Conservation (phyloP, 2,329 filamentous ascomycete genomes). For the Penicillium freii region DNA sequence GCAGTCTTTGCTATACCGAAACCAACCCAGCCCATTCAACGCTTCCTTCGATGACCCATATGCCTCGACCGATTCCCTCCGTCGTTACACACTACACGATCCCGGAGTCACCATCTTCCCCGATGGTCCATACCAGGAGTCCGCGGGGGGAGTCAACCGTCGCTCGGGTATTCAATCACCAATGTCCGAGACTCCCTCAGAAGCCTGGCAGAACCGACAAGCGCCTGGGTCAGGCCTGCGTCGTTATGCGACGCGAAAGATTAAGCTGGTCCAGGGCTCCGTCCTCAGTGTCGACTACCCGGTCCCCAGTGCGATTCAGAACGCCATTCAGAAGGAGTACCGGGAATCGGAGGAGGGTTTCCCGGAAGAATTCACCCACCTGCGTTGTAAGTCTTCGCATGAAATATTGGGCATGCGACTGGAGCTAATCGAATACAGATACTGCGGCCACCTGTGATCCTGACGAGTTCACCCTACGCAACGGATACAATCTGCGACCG, state of each 20-base stretch:
- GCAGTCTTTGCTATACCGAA: slow-evolving; percentile 29
- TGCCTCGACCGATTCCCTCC: slow-evolving; percentile 31
- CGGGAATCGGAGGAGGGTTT: slow-evolving; percentile 81
- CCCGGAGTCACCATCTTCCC: slow-evolving; percentile 59
- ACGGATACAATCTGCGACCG: slow-evolving; percentile 95
- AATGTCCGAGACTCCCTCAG: slow-evolving; percentile 63
- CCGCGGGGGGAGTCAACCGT: slow-evolving; percentile 52
- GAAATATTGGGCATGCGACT: neutral
- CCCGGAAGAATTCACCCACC: slow-evolving; percentile 87
- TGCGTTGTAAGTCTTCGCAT: slow-evolving; percentile 66
- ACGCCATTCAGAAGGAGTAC: slow-evolving; percentile 90
- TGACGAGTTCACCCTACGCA: slow-evolving; percentile 96
- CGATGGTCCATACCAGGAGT: slow-evolving; percentile 54
- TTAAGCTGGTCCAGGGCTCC: slow-evolving; percentile 95
- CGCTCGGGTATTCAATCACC: slow-evolving; percentile 52
- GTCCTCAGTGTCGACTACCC: slow-evolving; percentile 96
- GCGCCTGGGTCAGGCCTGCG: slow-evolving; percentile 64
- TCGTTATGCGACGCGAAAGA: slow-evolving; percentile 90
- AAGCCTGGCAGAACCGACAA: slow-evolving; percentile 75
- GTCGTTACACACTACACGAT: slow-evolving; percentile 35
- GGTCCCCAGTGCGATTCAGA: slow-evolving; percentile 94
- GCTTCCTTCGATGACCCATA: slow-evolving; percentile 52
- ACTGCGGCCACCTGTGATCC: slow-evolving; percentile 96
- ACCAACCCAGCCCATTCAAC: slow-evolving; percentile 45
- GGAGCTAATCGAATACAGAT: slow-evolving; percentile 48